Evolutionary conservation across 2,329 filamentous ascomycete species (phyloP), one percentile per base, ranked within the genome.

Genomic region (Penicillium sp.): DNA sequence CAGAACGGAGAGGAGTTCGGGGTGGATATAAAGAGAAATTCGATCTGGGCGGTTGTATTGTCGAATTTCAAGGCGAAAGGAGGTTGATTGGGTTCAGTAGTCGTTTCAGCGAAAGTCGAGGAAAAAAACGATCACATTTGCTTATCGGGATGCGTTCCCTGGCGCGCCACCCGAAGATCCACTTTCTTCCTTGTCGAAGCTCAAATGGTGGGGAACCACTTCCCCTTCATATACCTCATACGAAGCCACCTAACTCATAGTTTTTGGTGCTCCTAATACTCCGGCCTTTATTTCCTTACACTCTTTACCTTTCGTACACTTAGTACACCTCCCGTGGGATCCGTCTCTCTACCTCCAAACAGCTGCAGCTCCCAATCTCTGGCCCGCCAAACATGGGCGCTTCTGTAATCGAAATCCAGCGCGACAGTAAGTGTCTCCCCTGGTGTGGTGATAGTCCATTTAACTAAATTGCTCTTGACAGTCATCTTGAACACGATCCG

Each of bases 401-500:
- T 76, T 96, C 92, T 64, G 85, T 93, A 69, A 89, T 96, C 71
- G 87, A 92, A 72, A 87, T 92, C 70, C 91, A 96, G 82, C 88
- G 88, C 68, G 87, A 90, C 64, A 82, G 89, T 91, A 77, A 75
- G 84, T 68, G 52, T 4, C 54, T 35, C 33, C 52, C 27, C 24
- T 42, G 53, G 4, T 42, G 43, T 21, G 22, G 21, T 19, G 21
- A 22, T 10, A 1, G 22, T 26, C 44, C 37, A 22, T 16, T 33
- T 43, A 14, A 21, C 35, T 51, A 9, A 35, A 31, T 31, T 21
- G 7, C 37, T 24, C 42, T 19, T n/a, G 26, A 24, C 68, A 90
- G 90, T 89, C 66, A 88, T 93, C 60, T 78, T 93, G 70, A 81
- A 84, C 62, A 87, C 87, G 35, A 89, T 97, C 70, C 88, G 88